A percentile compares a stretch with the other conserved stretches of the same genome.
Conservation (phyloP, 2,329 filamentous ascomycete genomes). For the Fonsecaea pugnacius region DNA sequence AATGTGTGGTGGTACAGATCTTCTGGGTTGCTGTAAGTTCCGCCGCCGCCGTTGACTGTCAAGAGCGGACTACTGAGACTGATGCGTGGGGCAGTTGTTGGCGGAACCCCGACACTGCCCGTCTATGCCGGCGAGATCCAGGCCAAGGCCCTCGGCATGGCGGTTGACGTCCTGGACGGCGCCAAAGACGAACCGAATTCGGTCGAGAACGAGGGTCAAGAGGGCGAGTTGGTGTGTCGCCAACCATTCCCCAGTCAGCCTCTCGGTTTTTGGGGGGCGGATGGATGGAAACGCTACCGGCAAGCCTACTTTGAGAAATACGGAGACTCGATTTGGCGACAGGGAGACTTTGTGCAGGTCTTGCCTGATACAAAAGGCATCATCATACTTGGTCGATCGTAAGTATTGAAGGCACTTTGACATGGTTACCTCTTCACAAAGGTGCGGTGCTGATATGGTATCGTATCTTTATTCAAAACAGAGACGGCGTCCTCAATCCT, state of each 20-base stretch:
- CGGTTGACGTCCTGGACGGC: conserved; percentile 11
- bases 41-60: too few relatives aligned
- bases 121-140: conserved; percentile 64
- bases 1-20: conserved; percentile 38
- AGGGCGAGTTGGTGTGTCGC: conserved; percentile 52
- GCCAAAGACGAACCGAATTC: neutral
- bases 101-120: conserved; percentile 69
- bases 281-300: too few relatives aligned
- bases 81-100: conserved; percentile 28
- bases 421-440: conserved; percentile 6
- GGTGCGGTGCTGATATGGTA: conserved; percentile 49
- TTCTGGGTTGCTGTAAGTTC: conserved; percentile 36
- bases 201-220: conserved; percentile 36
- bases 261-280: conserved; percentile 50
- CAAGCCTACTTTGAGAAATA: conserved; percentile 52
- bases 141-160: conserved; percentile 55
- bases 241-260: conserved; percentile 54
- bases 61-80: neutral
- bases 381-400: too few relatives aligned
- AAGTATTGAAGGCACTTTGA: too few relatives aligned
- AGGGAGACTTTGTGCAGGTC: conserved; percentile 62
- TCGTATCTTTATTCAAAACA: neutral
- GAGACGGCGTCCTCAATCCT: conserved; percentile 64
- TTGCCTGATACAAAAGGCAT: neutral
- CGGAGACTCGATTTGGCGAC: conserved; percentile 50